Percentiles rank a stretch among this genome's conserved stretches.
These are phyloP conservation scores for Lyophyllum semitale DNA, from an alignment of 768 basidiomycete species.

Conservation along the genomic window DNA sequence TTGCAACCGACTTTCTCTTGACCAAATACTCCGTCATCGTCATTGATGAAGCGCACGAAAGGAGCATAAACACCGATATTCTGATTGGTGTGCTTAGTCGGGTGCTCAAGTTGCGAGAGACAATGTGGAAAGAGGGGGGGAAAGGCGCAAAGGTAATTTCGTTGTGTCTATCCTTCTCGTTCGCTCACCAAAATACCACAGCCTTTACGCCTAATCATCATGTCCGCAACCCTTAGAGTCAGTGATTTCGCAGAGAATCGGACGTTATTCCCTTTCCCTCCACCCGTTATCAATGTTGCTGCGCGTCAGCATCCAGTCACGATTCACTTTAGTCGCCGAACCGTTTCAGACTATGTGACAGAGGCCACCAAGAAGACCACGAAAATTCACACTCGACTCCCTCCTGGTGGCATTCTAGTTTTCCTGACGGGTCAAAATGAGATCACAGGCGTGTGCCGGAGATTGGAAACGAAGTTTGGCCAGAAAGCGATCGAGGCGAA, in stretches of 20 bases:
- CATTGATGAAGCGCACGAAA: conserved; percentile 97
- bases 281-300: conserved; percentile 89
- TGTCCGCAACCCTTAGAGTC: conserved; percentile 97
- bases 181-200: conserved; percentile 26
- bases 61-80: conserved; percentile 98
- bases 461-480: conserved; percentile 79
- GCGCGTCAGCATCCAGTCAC: conserved; percentile 96
- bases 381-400: conserved; percentile 91
- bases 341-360: conserved; percentile 82
- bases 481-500: conserved; percentile 59
- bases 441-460: conserved; percentile 82
- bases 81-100: conserved; percentile 96
- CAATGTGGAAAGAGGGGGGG: conserved; percentile 82
- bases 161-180: conserved; percentile 1
- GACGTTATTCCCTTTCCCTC: conserved; percentile 76
- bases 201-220: conserved; percentile 93
- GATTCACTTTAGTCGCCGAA: conserved; percentile 88
- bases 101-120: conserved; percentile 85
- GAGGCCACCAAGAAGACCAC: conserved; percentile 89
- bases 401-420: conserved; percentile 89
- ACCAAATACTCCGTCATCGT: conserved; percentile 91
- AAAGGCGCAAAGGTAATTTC: conserved; percentile 63
- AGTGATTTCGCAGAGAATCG: conserved; percentile 89
- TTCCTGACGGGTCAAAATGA: conserved; percentile 97
- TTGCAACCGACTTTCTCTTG: conserved; percentile 93